Evolutionary conservation across 2,329 filamentous ascomycete species (phyloP).

Genomic region (Aspergillus quadricinctus): DNA sequence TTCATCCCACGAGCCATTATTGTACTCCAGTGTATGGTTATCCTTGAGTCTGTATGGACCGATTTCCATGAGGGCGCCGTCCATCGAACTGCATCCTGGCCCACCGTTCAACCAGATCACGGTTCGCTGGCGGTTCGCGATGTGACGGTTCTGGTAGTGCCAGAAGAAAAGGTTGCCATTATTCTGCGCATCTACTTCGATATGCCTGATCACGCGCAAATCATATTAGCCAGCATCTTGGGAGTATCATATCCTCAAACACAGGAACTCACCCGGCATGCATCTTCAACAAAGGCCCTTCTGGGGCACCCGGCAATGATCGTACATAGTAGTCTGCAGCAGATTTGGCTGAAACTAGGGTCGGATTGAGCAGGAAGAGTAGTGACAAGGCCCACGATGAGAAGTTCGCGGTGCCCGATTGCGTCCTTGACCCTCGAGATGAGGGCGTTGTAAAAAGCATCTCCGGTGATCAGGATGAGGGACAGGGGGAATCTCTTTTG

Average conservation of each 20-base stretch:
- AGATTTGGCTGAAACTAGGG: slow-evolving; percentile 42
- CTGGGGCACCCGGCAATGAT: slow-evolving; percentile 77
- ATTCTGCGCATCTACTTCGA: slow-evolving; percentile 78
- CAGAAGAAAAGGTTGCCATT: slow-evolving; percentile 98
- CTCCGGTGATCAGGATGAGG: not conserved
- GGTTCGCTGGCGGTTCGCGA: slow-evolving; percentile 83
- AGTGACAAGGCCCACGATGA: slow-evolving; percentile 24
- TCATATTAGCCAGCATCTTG: not conserved
- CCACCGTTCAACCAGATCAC: slow-evolving; percentile 97
- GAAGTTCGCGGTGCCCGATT: slow-evolving; percentile 10
- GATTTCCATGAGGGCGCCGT: slow-evolving; percentile 93
- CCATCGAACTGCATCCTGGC: slow-evolving; percentile 94
- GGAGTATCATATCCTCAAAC: not conserved
- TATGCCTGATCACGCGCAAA: slow-evolving; percentile 58
- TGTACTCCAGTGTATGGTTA: slow-evolving; percentile 66
- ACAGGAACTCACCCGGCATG: slow-evolving; percentile 76
- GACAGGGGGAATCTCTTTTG: not conserved
- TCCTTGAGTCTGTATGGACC: slow-evolving; percentile 85
- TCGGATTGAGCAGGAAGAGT: slow-evolving; percentile 22
- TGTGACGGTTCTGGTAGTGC: slow-evolving; percentile 94
- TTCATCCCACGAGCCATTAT: slow-evolving; percentile 97
- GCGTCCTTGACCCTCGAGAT: slow-evolving; percentile 11
- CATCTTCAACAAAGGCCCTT: slow-evolving; percentile 82
- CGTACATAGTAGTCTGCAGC: slow-evolving; percentile 88
- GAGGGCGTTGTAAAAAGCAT: slow-evolving; percentile 17